These are phyloP conservation scores for Sphagnurus paluster DNA, from an alignment of 1,284 basidiomycete species.

Conservation along the genomic window DNA sequence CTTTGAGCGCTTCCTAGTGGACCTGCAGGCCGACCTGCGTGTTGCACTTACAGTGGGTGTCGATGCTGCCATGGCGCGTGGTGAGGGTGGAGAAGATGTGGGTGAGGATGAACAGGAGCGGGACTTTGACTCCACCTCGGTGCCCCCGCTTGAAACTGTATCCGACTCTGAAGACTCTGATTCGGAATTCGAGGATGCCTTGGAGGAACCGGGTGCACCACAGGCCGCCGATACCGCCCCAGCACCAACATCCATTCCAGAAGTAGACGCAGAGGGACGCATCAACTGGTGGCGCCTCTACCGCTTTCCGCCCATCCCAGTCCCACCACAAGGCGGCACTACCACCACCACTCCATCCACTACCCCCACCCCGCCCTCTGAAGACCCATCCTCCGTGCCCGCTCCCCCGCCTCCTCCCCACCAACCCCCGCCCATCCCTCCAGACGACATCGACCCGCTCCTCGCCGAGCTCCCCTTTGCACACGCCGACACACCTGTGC, in stretches of 20 bases:
- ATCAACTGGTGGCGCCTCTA: conserved; percentile 83
- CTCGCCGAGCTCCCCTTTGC: conserved; percentile 18
- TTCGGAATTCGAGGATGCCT: conserved; percentile 27
- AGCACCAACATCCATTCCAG: conserved; percentile 5
- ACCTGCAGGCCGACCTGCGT: conserved; percentile 69
- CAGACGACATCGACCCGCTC: conserved; percentile 12
- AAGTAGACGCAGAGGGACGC: conserved; percentile 35
- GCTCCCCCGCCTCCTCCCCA: background rate
- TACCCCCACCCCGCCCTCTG: conserved; percentile 1
- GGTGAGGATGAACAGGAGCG: conserved; percentile 10
- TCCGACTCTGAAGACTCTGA: conserved; percentile 30
- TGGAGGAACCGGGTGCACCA: conserved; percentile 20
- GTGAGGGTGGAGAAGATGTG: conserved; percentile 5
- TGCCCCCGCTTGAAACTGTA: conserved; percentile 31
- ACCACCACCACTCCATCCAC: conserved; percentile 11
- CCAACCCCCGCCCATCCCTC: background rate
- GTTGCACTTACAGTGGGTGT: conserved; percentile 49
- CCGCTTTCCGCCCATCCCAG: conserved; percentile 64
- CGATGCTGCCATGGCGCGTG: background rate
- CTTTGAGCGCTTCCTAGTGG: conserved; percentile 75
- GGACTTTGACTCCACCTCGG: conserved; percentile 22
- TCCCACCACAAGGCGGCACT: conserved; percentile 18
- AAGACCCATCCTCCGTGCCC: too few species aligned
- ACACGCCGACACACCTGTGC: conserved; percentile 24
- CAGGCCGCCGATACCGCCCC: background rate